Evolutionary conservation across 805 yeast species (phyloP).

Genomic region (Wickerhamomyces ciferrii): DNA sequence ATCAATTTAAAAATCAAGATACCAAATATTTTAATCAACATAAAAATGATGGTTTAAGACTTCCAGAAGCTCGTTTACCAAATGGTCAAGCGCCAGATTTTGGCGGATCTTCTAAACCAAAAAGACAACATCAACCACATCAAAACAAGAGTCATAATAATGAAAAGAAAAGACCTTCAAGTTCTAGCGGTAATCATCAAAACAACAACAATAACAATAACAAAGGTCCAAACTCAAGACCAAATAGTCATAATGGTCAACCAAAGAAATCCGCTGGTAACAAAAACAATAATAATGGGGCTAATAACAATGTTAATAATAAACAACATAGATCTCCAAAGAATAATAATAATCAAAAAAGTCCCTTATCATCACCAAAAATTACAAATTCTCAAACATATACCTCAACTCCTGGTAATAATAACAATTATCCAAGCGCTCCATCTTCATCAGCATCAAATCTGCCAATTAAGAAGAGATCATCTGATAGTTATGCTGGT

Average conservation of each 20-base stretch:
- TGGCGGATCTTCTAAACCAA: constrained; percentile 6
- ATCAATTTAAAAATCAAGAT: constrained; percentile 2
- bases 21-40: constrained; percentile 5
- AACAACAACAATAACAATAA: constrained; percentile 1
- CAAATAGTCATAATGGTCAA: neutral
- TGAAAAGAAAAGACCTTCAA: neutral
- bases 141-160: constrained; percentile 1
- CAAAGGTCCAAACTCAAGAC: neutral
- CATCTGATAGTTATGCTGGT: constrained; percentile 6
- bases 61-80: constrained; percentile 10
- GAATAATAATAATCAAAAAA: neutral
- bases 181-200: neutral
- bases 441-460: neutral
- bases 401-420: neutral
- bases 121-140: neutral
- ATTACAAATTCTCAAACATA: neutral
- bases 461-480: neutral
- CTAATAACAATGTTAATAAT: neutral
- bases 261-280: neutral
- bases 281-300: neutral
- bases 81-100: constrained; percentile 15
- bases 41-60: neutral
- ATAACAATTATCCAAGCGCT: neutral
- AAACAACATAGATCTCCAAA: neutral
- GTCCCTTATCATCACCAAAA: neutral